Percentiles rank a stretch among this genome's conserved stretches.
Evolutionary conservation across 495 filamentous ascomycete species (phyloP).

Genomic region (Penicillium fimorum): DNA sequence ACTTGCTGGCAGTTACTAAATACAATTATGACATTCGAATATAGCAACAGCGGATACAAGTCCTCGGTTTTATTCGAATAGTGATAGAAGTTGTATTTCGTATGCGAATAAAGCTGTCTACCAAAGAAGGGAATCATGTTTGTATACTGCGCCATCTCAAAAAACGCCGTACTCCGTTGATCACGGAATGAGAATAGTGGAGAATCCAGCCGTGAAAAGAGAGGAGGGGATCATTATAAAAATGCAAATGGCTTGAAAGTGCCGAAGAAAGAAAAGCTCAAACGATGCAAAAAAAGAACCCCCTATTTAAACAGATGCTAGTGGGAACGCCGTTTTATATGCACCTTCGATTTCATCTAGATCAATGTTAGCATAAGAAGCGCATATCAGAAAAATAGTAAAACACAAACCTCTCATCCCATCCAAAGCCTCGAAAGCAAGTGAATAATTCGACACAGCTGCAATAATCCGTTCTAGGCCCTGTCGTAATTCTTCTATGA

Average conservation of each 20-base stretch:
- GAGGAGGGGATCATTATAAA: slow-evolving; percentile 2
- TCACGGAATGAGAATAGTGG: background rate
- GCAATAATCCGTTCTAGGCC: slow-evolving; percentile 50
- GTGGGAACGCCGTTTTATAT: slow-evolving; percentile 45
- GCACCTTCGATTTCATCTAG: slow-evolving; percentile 48
- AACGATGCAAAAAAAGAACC: slow-evolving; percentile 1
- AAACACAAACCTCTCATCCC: slow-evolving; percentile 58
- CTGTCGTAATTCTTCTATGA: slow-evolving; percentile 54
- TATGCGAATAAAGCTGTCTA: background rate
- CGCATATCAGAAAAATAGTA: background rate
- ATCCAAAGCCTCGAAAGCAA: slow-evolving; percentile 59
- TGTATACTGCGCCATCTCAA: background rate
- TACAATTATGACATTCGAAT: background rate
- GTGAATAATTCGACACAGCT: slow-evolving; percentile 54
- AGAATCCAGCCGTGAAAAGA: background rate
- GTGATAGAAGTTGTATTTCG: background rate
- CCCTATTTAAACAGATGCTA: slow-evolving; percentile 28
- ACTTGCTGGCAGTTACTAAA: background rate
- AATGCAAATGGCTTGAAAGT: background rate
- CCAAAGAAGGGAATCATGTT: background rate
- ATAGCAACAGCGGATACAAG: background rate
- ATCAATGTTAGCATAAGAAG: slow-evolving; percentile 10
- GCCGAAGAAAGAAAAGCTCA: slow-evolving; percentile 10
- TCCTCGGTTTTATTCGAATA: background rate
- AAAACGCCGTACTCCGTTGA: background rate